Evolutionary conservation across 805 yeast genomes (phyloP).

Genomic region (Candida loeiensis): DNA sequence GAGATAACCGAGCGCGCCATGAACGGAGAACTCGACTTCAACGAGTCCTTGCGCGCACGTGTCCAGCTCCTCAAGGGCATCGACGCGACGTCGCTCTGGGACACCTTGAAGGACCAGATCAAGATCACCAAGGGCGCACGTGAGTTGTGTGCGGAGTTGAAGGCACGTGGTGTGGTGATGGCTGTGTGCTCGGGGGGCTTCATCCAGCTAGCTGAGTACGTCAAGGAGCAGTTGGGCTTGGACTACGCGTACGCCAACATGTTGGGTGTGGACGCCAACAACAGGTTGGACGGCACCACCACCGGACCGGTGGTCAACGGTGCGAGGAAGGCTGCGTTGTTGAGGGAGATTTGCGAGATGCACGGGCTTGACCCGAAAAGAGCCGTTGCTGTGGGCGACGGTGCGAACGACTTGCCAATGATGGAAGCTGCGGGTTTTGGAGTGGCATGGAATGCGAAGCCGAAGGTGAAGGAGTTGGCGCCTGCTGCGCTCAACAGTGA

Average conservation of each 20-base stretch:
- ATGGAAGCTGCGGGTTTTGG: slow-evolving; percentile 92
- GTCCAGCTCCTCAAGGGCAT: slow-evolving; percentile 82
- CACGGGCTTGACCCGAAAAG: slow-evolving; percentile 48
- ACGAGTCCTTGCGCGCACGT: slow-evolving; percentile 70
- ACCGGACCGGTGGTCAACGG: slow-evolving; percentile 86
- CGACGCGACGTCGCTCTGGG: slow-evolving; percentile 69
- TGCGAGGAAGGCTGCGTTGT: slow-evolving; percentile 68
- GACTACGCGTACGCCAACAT: slow-evolving; percentile 90
- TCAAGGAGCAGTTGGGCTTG: slow-evolving; percentile 62
- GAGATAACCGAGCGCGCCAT: slow-evolving; percentile 89
- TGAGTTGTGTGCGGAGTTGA: slow-evolving; percentile 63
- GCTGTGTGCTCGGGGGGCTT: slow-evolving; percentile 97
- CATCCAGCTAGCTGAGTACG: slow-evolving; percentile 76
- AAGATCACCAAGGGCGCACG: slow-evolving; percentile 81
- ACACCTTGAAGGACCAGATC: slow-evolving; percentile 66
- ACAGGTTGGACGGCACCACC: slow-evolving; percentile 69
- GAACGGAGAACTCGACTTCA: slow-evolving; percentile 95
- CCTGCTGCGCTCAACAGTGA: slow-evolving; percentile 76
- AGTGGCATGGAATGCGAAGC: slow-evolving; percentile 96
- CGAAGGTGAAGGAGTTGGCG: slow-evolving; percentile 79
- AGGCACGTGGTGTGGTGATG: slow-evolving; percentile 57
- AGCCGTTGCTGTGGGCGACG: slow-evolving; percentile 91
- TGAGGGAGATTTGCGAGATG: slow-evolving; percentile 55
- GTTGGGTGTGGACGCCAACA: slow-evolving; percentile 43
- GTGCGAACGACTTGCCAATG: slow-evolving; percentile 93